Base-by-base conservation (phyloP, 176 grass and related monocot genomes). In the Tuctoria greenei region DNA sequence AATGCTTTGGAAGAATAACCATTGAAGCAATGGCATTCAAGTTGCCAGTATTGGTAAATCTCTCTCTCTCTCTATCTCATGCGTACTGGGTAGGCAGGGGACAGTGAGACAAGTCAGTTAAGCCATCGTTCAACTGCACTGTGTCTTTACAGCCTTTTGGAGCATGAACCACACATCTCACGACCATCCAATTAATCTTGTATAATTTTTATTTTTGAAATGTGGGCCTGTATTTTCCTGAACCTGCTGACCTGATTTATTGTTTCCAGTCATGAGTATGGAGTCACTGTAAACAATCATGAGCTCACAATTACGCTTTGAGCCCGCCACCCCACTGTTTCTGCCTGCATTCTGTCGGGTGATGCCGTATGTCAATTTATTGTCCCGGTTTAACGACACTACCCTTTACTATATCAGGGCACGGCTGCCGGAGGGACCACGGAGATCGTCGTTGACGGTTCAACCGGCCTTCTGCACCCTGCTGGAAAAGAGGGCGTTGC, bases 11-110 rank as follows among this genome's bases (percentile, higher is more conserved):
- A 68, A 91, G 91, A 84, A 99, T 95, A 86, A 99, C 95, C 8
- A 95, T 99, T 38, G 91, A 99, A 92, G 95, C 91, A 69, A 99
- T 99, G 95, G 89, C 95, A 36, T 95, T 99, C 83, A 81, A 90
- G 76, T 81, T 99, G 73, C 95, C 96, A 45, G 87, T 95, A 39
- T 18, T 95, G 87, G 96, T 95, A 88, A 83, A 39, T 43, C 70
- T 68, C 36, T 14, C 61, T 49, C 15, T 57, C 39, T 62, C 41
- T n/a, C 36, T 55, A 44, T 17, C 14, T 26, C 16, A 23, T 34
- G 9, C 16, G 6, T 27, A 62, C 39, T 45, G 42, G n/a, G 12
- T 38, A 51, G 28, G 62, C 13, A 65, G 61, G 61, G 45, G 7
- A 38, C 10, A 10, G 26, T 4, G 26, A 47, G 27, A 20, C 41